Conservation (phyloP, 805 yeast species). For the Zygosaccharomyces lentus region DNA sequence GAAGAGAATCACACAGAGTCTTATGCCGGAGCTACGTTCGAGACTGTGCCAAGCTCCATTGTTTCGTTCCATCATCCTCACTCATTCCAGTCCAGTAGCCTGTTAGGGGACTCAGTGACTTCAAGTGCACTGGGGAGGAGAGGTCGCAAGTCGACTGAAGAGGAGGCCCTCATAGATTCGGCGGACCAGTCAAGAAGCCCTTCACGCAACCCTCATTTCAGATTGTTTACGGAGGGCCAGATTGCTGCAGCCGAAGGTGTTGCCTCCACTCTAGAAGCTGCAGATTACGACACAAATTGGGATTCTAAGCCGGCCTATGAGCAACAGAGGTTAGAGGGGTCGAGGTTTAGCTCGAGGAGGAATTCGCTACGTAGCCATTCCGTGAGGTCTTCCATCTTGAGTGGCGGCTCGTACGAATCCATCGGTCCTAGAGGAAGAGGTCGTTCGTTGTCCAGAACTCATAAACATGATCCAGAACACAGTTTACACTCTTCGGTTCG, state of each 20-base stretch:
- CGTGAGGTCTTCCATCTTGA: constrained; percentile 21
- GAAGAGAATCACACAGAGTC: constrained; percentile 68
- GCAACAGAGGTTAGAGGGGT: constrained; percentile 38
- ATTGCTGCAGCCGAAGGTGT: constrained; percentile 79
- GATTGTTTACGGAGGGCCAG: constrained; percentile 78
- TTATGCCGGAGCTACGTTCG: constrained; percentile 74
- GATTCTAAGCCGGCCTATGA: constrained; percentile 49
- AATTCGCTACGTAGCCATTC: constrained; percentile 24
- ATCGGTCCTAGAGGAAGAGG: constrained; percentile 19
- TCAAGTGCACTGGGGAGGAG: constrained; percentile 30
- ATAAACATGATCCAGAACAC: constrained; percentile 7
- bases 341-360: constrained; percentile 24
- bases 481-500: constrained; percentile 25
- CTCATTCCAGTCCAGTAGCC: constrained; percentile 38
- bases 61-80: constrained; percentile 72
- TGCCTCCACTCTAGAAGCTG: constrained; percentile 67
- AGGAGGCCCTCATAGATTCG: constrained; percentile 34
- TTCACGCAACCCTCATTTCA: constrained; percentile 48
- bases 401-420: constrained; percentile 15
- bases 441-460: constrained; percentile 17
- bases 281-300: constrained; percentile 75
- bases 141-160: constrained; percentile 30
- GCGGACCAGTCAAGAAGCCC: constrained; percentile 33
- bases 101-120: constrained; percentile 16
- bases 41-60: constrained; percentile 71